Base-by-base conservation (phyloP, 2,329 filamentous ascomycete genomes). In the Penicillium freii region DNA sequence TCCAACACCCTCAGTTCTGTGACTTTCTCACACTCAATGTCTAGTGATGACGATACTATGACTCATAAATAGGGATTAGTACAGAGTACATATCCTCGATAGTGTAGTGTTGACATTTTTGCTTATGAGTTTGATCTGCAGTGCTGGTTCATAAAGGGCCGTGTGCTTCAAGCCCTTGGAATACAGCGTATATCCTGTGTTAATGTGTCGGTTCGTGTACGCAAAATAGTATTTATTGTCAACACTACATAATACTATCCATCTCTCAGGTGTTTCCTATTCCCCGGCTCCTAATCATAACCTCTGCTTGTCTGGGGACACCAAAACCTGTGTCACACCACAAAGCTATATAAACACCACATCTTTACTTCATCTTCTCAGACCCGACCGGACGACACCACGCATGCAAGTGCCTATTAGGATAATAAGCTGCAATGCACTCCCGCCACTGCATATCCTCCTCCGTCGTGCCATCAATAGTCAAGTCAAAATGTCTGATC, bases 371-470 rank as follows among this genome's bases (percentile, higher is more conserved):
- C 34, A 40, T 7, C 1, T 34, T n/a, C 19, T 15, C 29, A 29
- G 25, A 10, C 11, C 1, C 34, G 31, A 19, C 23, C 8, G 47
- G 47, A 1, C 47, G 34, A 3, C 47, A 50, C 47, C 47, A 50
- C 7, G 47, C 47, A 50, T 50, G 47, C 34, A 50, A 50, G 5
- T 50, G 47, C 25, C 47, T 50, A 1, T 29, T 29, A 23, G 47
- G 47, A 17, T 50, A 50, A 1, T 50, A 50, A 15, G 47, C 47
- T 13, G 47, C 47, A 31, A 50, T 50, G 5, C 47, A 50, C 36
- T 50, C 47, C n/a, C 47, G 33, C 47, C 47, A 50, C 27, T 50
- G 17, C 47, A 50, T 50, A 50, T 50, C 47, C 25, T 40, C 47
- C 1, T 13, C 34, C 13, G 47, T 50, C 8, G 47, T 50, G 8